phyloP scores from a whole-genome alignment of 805 yeast species.

The Wickerhamiella allomyrinae region DNA sequence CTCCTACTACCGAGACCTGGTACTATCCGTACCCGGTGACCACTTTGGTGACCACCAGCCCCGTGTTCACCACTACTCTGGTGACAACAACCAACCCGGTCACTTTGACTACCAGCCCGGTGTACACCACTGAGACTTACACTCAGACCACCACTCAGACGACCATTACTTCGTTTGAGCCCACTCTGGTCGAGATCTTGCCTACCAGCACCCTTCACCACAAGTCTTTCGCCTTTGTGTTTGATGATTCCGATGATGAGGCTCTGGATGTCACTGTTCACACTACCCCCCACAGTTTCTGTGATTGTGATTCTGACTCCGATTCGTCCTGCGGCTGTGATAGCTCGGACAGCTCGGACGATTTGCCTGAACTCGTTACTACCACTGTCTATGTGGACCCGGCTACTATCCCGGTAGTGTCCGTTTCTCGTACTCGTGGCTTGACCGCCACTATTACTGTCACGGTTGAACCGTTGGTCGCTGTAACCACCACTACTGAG shows the following conservation, averaged over 20 bases:
- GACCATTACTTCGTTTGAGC: not conserved
- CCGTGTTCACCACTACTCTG: not conserved
- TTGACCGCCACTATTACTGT: not conserved
- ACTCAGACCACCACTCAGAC: not conserved
- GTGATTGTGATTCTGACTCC: constrained; percentile 2
- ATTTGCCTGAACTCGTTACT: not conserved
- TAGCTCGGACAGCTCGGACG: not conserved
- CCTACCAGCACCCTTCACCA: constrained; percentile 6
- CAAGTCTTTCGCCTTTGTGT: constrained; percentile 11
- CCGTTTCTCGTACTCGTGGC: no score
- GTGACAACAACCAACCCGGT: not conserved
- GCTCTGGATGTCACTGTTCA: constrained; percentile 14
- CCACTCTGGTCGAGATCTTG: not conserved
- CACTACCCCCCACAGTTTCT: not conserved
- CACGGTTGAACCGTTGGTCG: not conserved
- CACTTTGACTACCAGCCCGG: not conserved
- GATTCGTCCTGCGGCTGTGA: not conserved
- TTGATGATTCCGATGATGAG: constrained; percentile 12
- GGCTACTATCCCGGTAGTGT: not conserved
- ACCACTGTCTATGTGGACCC: not conserved
- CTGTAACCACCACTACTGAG: not conserved
- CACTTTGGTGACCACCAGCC: not conserved
- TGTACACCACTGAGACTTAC: not conserved
- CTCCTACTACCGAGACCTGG: constrained; percentile 1
- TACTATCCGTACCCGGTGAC: not conserved